phyloP scores from a whole-genome alignment of 2,329 filamentous ascomycete genomes.

The Simplicillium aogashimaense region DNA sequence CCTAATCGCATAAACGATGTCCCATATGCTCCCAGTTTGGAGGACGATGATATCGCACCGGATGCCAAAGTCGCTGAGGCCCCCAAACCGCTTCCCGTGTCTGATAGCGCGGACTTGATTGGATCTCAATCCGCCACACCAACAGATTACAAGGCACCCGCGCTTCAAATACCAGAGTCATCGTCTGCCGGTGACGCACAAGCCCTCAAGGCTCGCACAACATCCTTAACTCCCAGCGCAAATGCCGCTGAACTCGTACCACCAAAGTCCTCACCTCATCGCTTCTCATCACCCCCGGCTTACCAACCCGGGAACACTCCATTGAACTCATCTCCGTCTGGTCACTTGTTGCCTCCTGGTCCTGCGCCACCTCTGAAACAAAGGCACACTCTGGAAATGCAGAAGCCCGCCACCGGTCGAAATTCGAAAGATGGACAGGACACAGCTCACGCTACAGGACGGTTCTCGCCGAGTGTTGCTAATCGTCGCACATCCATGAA shows the following conservation, averaged over 20 bases:
- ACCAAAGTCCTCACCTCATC: slow-evolving; percentile 3
- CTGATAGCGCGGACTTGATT: too few relatives aligned
- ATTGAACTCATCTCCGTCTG: slow-evolving; percentile 34
- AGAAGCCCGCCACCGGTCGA: slow-evolving; percentile 55
- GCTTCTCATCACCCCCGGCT: slow-evolving; percentile 6
- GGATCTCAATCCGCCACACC: too few relatives aligned
- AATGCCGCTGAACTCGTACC: neutral
- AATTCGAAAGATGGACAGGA: slow-evolving; percentile 66
- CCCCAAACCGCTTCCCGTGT: too few relatives aligned
- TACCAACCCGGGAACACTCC: slow-evolving; percentile 31
- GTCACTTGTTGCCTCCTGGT: slow-evolving; percentile 34
- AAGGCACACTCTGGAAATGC: slow-evolving; percentile 81
- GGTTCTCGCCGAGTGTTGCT: slow-evolving; percentile 61
- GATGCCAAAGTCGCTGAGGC: slow-evolving; percentile 13
- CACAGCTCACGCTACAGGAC: slow-evolving; percentile 58
- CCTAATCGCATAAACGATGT: slow-evolving; percentile 6
- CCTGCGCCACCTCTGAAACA: slow-evolving; percentile 52
- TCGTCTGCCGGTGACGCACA: too few relatives aligned
- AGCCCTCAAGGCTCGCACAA: too few relatives aligned
- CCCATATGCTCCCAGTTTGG: neutral
- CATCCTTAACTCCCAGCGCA: neutral
- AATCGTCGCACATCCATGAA: slow-evolving; percentile 74
- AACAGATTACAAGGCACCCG: too few relatives aligned
- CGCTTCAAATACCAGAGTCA: too few relatives aligned
- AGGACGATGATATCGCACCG: slow-evolving; percentile 8